Evolutionary conservation across 148 eudicot species (phyloP).

Genomic region (Rhododendron henanense): DNA sequence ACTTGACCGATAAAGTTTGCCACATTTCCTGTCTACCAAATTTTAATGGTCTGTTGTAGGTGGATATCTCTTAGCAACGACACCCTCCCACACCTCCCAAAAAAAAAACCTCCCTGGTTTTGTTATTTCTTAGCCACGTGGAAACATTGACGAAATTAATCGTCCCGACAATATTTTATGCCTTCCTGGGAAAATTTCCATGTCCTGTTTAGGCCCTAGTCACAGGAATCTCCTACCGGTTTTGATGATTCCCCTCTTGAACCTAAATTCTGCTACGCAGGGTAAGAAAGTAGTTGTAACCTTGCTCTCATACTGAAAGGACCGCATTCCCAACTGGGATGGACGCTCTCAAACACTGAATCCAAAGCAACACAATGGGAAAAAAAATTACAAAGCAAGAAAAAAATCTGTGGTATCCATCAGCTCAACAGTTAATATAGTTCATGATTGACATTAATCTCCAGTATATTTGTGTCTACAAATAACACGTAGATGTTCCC

Average conservation of each 20-base stretch:
- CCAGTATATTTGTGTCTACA: neutral
- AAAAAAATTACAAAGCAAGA: neutral
- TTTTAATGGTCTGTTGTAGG: neutral
- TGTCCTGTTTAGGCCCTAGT: neutral
- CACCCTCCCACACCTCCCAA: neutral
- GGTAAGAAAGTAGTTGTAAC: neutral
- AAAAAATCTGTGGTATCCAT: neutral
- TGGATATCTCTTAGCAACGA: neutral
- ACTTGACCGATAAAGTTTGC: neutral
- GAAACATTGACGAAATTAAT: neutral
- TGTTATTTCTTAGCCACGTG: neutral
- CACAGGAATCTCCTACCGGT: neutral
- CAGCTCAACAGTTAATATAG: neutral
- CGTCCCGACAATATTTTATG: neutral
- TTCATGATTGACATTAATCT: neutral
- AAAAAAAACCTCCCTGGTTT: neutral
- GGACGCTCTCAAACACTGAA: neutral
- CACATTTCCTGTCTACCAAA: neutral
- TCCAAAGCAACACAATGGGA: neutral
- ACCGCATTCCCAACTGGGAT: neutral
- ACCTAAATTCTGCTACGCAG: neutral
- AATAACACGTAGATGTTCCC: neutral
- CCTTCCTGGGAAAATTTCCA: neutral
- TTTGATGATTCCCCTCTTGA: neutral
- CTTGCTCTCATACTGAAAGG: neutral